Base-by-base conservation (phyloP, 768 basidiomycete genomes). In the Macrolepiota fuliginosa region DNA sequence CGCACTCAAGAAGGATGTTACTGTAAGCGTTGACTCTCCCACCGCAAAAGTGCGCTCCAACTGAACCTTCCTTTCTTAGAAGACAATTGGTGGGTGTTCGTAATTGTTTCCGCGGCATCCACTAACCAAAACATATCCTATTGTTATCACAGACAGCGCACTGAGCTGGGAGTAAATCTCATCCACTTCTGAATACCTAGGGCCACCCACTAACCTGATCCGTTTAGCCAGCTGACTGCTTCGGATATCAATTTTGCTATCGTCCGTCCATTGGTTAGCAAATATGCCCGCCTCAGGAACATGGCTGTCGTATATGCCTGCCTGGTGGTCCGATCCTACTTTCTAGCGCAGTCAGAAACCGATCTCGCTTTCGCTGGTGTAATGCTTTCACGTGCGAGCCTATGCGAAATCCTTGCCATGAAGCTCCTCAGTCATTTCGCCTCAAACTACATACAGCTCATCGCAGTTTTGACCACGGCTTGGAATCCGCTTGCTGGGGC, bases 401-500 rank as follows among this genome's bases (percentile, higher is more conserved):
- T 96, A 10, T 96, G 93, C 73, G 94, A 97, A 71, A 84, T 97
- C 15, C 73, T 97, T 19, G 94, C 96, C 9, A 86, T 93, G 78
- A 97, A 97, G 69, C 83, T 96, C 24, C 79, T 95, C 11, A 84
- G 82, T 22, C 81, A 81, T 35, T 95, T 91, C 68, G 87, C 91
- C 0, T 82, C 82, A 4, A 84, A 87, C 66, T 83, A 90, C 69
- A 82, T 94, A n/a, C 85, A 90, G 60, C 80, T 95, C 19, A 79
- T 89, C 27, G 86, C 90, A 9, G 89, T 91, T 27, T 74, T 98
- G 54, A 94, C 91, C 0, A 88, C 86, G 0, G 84, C 82, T 60
- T 97, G 92, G 90, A 91, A 88, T 70, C 91, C 94, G 1, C 83
- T 96, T 55, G 83, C 89, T 36, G 92, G 93, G 1, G 91, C 91